These are phyloP conservation scores for Jatropha curcas DNA, from an alignment of 345 rosid species.

Conservation along the genomic window DNA sequence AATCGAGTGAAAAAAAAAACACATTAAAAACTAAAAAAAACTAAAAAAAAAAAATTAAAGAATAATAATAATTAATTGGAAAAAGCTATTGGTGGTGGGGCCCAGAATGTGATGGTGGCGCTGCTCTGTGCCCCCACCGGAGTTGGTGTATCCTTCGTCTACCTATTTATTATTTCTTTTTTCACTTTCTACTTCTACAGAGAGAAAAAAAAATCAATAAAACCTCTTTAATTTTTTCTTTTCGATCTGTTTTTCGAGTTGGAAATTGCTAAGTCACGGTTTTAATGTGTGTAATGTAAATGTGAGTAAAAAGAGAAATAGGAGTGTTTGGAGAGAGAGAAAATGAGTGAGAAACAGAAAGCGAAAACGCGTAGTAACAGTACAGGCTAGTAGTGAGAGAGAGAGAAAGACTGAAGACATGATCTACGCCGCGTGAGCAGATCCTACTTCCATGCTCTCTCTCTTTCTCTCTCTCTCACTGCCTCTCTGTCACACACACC, in stretches of 20 bases:
- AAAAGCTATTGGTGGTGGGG: constrained; percentile 7
- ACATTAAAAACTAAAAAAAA: too few species aligned
- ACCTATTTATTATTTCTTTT: not conserved
- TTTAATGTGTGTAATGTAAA: not conserved
- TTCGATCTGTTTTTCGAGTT: not conserved
- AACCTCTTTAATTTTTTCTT: too few species aligned
- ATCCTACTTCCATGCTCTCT: constrained; percentile 21
- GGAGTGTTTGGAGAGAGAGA: not conserved
- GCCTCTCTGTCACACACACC: not conserved
- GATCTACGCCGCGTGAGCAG: constrained; percentile 37
- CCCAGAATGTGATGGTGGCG: constrained; percentile 31
- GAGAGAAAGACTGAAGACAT: not conserved
- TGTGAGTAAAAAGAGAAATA: too few species aligned
- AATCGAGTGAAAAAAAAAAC: not conserved
- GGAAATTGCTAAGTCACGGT: constrained; percentile 9
- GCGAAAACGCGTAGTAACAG: constrained; percentile 3
- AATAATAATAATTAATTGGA: not conserved
- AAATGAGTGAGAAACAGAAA: not conserved
- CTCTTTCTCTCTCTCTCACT: too few species aligned
- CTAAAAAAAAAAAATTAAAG: not conserved
- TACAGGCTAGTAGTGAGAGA: not conserved
- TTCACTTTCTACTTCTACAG: not conserved
- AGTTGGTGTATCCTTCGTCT: not conserved
- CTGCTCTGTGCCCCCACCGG: constrained; percentile 5
- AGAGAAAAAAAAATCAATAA: too few species aligned